These are phyloP conservation scores for Pythium periplocum DNA, from an alignment of 352 stramenopile genomes.

Conservation along the genomic window DNA sequence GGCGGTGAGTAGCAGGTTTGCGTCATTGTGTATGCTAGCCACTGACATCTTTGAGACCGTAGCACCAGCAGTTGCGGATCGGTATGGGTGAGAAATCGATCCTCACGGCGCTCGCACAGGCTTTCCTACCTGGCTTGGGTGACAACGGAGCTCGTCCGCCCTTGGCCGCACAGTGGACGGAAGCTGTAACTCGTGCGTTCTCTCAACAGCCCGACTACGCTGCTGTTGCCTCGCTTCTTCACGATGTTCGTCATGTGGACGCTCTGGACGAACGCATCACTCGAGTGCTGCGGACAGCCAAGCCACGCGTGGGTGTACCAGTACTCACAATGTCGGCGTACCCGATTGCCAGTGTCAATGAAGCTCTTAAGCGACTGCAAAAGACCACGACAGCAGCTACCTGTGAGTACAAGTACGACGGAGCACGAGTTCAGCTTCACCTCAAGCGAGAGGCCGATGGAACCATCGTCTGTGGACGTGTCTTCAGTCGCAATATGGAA, in stretches of 20 bases:
- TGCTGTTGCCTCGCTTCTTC: constrained; percentile 39
- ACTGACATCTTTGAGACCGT: background rate
- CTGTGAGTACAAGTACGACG: constrained; percentile 85
- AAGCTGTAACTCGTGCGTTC: constrained; percentile 62
- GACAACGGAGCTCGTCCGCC: too few relatives aligned
- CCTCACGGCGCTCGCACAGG: constrained; percentile 52
- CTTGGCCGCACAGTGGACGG: constrained; percentile 33
- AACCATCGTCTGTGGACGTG: constrained; percentile 15
- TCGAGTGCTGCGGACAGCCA: constrained; percentile 23
- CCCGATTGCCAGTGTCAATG: constrained; percentile 49
- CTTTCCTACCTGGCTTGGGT: constrained; percentile 14
- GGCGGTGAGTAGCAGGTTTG: constrained; percentile 32
- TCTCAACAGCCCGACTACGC: constrained; percentile 65
- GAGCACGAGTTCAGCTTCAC: constrained; percentile 73
- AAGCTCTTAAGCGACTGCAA: constrained; percentile 37
- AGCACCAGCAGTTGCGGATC: constrained; percentile 84
- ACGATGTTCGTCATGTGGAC: constrained; percentile 13
- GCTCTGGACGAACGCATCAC: constrained; percentile 22
- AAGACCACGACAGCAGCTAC: constrained; percentile 40
- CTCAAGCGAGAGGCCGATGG: constrained; percentile 8
- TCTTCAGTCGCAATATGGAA: constrained; percentile 86
- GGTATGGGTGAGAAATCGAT: constrained; percentile 81
- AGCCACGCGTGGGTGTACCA: constrained; percentile 42
- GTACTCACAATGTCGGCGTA: constrained; percentile 82
- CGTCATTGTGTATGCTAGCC: too few relatives aligned